These are phyloP conservation scores for Globisporangium solare DNA, from an alignment of 352 stramenopile genomes.

Conservation along the genomic window DNA sequence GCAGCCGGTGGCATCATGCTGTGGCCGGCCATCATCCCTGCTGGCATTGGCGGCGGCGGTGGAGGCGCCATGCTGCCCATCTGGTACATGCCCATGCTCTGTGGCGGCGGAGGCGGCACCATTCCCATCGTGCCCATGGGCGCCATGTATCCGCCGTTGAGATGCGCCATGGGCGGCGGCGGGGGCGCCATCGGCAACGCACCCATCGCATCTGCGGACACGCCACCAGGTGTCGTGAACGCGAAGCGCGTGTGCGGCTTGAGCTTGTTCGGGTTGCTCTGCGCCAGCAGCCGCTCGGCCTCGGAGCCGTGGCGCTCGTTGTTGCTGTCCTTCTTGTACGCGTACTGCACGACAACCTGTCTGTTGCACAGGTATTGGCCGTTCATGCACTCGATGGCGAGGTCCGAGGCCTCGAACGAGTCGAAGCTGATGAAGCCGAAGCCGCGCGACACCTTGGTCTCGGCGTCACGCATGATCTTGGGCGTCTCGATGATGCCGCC, in stretches of 20 bases:
- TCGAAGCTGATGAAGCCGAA: constrained; percentile 98
- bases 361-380: constrained; percentile 97
- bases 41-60: constrained; percentile 26
- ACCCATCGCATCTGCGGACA: constrained; percentile 9
- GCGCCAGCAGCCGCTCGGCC: constrained; percentile 82
- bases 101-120: constrained; percentile 24
- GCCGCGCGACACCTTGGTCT: constrained; percentile 91
- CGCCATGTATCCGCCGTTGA: constrained; percentile 30
- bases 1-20: constrained; percentile 14
- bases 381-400: constrained; percentile 99
- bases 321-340: constrained; percentile 97
- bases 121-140: constrained; percentile 26
- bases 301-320: constrained; percentile 91
- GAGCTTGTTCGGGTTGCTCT: constrained; percentile 78
- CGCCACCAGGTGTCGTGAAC: constrained; percentile 19
- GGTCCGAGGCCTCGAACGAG: constrained; percentile 95
- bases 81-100: constrained; percentile 30
- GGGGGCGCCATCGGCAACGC: constrained; percentile 20
- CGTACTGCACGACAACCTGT: constrained; percentile 98
- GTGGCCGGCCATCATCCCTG: constrained; percentile 17
- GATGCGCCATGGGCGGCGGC: constrained; percentile 25
- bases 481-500: constrained; percentile 95
- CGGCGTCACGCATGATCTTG: constrained; percentile 93
- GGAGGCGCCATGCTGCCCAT: constrained; percentile 21
- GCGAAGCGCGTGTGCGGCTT: constrained; percentile 79